Base-by-base conservation (phyloP, 371 early-diverging fungal genomes). In the Capillidium heterosporum region DNA sequence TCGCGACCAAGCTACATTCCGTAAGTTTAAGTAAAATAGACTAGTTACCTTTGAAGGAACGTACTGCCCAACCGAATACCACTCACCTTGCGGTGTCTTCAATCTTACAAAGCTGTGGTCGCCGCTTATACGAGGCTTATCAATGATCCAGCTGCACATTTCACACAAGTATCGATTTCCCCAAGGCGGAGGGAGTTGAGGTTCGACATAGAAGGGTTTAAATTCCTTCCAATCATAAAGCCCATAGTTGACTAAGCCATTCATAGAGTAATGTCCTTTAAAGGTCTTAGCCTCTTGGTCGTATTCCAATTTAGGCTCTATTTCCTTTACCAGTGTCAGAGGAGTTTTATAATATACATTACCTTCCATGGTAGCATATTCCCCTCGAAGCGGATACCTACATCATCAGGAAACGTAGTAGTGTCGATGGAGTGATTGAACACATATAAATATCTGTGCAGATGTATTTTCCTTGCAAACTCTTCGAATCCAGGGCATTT, bases 91-190 rank as follows among this genome's bases (percentile, higher is more conserved):
- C 17, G 60, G 60, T 28, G 60, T 60, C 31, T 60, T 60, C 4
- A 60, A 50, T 17, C 60, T 13, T 39, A 60, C 29, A 31, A 39
- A 60, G 15, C 56, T 56, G 24, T 60, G 60, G 27, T 60, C 60
- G 2, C 60, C 60, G 15, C 27, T 46, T 26, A 60, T 56, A 8
- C 60, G 56, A 11, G 60, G 60, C 17, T 32, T 21, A 27, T 55
- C 60, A 39, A 60, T 35, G 29, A 60, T 56, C 60, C 60, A 60
- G 19, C 48, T 48, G 42, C 56, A 56, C 15, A 60, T 39, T 41
- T 60, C 60, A n/a, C 60, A 56, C 17, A 60, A 27, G 35, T 60
- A 60, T 8, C 60, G 60, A 32, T 60, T 35, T 13, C 60, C 60
- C 60, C 60, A 60, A 23, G 56, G 43, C 17, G 60, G 56, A 32